Evolutionary conservation across 345 rosid species (phyloP).

Genomic region (Luvunga scandens): DNA sequence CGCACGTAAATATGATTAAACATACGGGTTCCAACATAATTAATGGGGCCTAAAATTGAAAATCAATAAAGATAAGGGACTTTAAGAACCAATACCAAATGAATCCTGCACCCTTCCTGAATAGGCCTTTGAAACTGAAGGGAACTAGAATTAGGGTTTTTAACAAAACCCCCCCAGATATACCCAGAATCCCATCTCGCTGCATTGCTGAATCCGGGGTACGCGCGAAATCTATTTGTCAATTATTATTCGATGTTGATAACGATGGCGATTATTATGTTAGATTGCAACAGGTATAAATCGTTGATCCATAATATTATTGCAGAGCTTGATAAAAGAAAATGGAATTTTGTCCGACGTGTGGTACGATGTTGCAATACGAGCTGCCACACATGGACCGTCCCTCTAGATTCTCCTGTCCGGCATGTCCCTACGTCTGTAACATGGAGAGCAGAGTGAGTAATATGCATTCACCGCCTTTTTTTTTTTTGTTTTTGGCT

Average conservation of each 20-base stretch:
- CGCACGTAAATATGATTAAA: background rate
- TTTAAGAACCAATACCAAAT: background rate
- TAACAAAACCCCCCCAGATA: background rate
- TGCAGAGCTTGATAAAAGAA: background rate
- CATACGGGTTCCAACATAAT: background rate
- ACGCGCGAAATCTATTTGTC: background rate
- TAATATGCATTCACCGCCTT: background rate
- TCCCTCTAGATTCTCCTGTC: constrained; percentile 49
- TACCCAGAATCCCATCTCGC: background rate
- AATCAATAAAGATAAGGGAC: background rate
- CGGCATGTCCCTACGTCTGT: constrained; percentile 54
- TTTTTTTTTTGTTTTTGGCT: background rate
- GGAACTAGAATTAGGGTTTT: background rate
- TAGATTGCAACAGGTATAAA: background rate
- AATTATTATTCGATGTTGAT: background rate
- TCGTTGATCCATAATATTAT: background rate
- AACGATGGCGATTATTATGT: too few relatives aligned
- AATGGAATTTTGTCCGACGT: constrained; percentile 68
- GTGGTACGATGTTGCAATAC: constrained; percentile 47
- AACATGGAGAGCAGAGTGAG: constrained; percentile 39
- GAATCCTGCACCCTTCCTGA: background rate
- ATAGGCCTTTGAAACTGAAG: background rate
- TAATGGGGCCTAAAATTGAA: too few relatives aligned
- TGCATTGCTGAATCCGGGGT: background rate
- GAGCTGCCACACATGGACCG: constrained; percentile 42